phyloP scores from a whole-genome alignment of 176 grass and related monocot genomes.

The Rhipidocladum racemiflorum region DNA sequence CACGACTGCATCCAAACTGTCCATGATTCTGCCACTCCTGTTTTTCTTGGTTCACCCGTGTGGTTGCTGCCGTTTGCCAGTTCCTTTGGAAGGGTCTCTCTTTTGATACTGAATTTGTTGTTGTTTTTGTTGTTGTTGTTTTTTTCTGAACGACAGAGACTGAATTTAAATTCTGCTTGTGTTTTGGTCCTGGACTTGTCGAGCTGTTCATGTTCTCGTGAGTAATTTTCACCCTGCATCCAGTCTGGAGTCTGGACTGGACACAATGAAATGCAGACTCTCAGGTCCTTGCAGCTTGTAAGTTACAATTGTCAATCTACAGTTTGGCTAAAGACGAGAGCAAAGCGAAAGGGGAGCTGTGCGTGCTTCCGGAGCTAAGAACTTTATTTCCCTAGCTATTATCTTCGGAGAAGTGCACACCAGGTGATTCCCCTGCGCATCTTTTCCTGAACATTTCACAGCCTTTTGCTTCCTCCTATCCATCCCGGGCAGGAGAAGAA shows the following conservation, averaged over 20 bases:
- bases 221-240: neutral
- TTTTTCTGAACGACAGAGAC: neutral
- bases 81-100: neutral
- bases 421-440: neutral
- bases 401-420: conserved; percentile 11
- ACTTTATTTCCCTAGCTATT: neutral
- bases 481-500: conserved; percentile 11
- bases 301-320: neutral
- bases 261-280: neutral
- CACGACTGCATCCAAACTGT: neutral
- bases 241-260: neutral
- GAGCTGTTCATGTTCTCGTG: neutral
- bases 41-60: neutral
- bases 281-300: neutral
- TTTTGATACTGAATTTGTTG: neutral
- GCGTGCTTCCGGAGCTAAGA: neutral
- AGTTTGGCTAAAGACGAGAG: neutral
- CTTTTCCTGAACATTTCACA: neutral
- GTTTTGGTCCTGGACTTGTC: neutral
- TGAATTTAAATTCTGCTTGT: neutral
- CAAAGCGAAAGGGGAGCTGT: neutral
- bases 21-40: neutral
- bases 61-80: neutral
- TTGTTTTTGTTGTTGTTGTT: too few relatives aligned
- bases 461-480: conserved; percentile 20